Percentiles rank a stretch among this genome's conserved stretches.
phyloP scores from a whole-genome alignment of 192 early-diverging fungal genomes.

The Umbelopsis ramanniana region DNA sequence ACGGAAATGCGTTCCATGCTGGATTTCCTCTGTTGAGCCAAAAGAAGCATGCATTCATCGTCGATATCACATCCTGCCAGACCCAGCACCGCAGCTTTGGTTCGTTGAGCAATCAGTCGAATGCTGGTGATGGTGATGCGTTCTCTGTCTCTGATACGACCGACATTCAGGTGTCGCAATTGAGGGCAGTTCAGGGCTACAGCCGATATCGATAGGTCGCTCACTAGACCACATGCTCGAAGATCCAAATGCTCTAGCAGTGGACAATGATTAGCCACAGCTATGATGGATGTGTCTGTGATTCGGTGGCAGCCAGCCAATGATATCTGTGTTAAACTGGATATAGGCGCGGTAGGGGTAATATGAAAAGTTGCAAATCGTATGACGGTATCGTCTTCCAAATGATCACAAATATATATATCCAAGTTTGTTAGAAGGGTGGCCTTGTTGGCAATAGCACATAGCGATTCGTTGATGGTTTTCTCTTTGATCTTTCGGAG shows the following conservation, averaged over 20 bases:
- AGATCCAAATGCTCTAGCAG: slow-evolving; percentile 49
- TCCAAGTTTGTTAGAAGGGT: slow-evolving; percentile 45
- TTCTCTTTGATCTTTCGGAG: slow-evolving; percentile 44
- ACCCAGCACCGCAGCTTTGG: slow-evolving; percentile 47
- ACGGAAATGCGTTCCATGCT: slow-evolving; percentile 51
- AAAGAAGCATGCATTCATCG: slow-evolving; percentile 49
- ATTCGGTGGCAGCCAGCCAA: slow-evolving; percentile 55
- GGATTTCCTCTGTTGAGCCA: slow-evolving; percentile 39
- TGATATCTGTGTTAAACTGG: slow-evolving; percentile 45
- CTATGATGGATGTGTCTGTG: slow-evolving; percentile 45
- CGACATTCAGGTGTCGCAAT: slow-evolving; percentile 55
- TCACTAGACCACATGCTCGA: slow-evolving; percentile 48
- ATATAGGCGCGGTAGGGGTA: slow-evolving; percentile 35
- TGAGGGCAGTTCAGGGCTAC: slow-evolving; percentile 45
- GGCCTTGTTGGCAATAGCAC: slow-evolving; percentile 26
- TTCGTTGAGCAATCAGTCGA: slow-evolving; percentile 49
- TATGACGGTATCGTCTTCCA: slow-evolving; percentile 45
- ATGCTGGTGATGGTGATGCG: slow-evolving; percentile 51
- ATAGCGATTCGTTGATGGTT: slow-evolving; percentile 33
- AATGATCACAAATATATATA: slow-evolving; percentile 58
- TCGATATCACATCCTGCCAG: slow-evolving; percentile 54
- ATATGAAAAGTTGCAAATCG: slow-evolving; percentile 40
- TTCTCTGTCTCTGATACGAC: slow-evolving; percentile 45
- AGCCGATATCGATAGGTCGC: slow-evolving; percentile 44
- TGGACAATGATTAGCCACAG: slow-evolving; percentile 48